Conservation (phyloP, 2,329 filamentous ascomycete genomes). For the Cytospora piceae region DNA sequence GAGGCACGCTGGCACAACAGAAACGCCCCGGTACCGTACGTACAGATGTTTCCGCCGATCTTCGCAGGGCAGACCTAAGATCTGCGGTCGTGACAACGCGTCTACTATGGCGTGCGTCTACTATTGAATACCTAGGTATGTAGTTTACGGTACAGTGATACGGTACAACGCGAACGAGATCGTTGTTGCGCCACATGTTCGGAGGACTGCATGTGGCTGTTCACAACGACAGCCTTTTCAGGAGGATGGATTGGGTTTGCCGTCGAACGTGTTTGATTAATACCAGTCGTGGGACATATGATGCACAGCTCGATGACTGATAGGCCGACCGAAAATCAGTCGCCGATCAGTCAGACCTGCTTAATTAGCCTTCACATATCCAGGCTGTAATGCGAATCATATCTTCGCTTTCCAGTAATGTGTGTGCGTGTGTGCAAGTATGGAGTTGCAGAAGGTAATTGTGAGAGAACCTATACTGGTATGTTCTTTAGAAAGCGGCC, state of each 20-base stretch:
- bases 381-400: too few relatives aligned
- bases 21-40: background rate
- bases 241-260: background rate
- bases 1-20: background rate
- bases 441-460: background rate
- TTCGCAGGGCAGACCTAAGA: background rate
- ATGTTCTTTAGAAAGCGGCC: background rate
- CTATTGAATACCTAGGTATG: too few relatives aligned
- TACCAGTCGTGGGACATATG: background rate
- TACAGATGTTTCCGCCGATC: constrained; percentile 18
- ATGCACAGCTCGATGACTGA: background rate
- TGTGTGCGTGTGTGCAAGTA: too few relatives aligned
- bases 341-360: background rate
- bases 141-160: too few relatives aligned
- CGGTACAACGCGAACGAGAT: too few relatives aligned
- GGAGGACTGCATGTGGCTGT: background rate
- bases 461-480: background rate
- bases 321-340: background rate
- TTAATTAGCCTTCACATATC: background rate
- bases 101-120: too few relatives aligned
- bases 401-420: background rate
- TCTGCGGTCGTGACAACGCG: background rate
- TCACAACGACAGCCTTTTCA: background rate
- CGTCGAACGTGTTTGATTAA: background rate
- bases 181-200: background rate